phyloP scores from a whole-genome alignment of 345 rosid genomes.

The Citrus mangshanensis region DNA sequence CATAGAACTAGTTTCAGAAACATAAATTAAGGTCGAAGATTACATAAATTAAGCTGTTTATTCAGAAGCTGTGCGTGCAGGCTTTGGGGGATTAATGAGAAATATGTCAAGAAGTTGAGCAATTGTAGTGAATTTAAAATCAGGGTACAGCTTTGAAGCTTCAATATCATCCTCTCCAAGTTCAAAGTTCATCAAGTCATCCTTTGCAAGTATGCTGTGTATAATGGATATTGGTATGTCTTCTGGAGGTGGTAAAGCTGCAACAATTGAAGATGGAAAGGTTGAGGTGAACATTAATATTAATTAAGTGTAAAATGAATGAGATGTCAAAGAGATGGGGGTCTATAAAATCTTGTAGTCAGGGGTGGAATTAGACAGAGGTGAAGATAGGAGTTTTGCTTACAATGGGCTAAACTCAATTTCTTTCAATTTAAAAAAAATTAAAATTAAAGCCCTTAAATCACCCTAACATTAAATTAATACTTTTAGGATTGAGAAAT shows the following conservation, averaged over 20 bases:
- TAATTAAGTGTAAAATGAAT: too few species aligned
- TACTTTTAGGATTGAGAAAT: too few species aligned
- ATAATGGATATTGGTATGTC: slow-evolving; percentile 23
- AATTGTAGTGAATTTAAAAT: slow-evolving; percentile 1
- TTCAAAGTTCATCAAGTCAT: slow-evolving; percentile 16
- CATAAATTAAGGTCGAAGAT: too few species aligned
- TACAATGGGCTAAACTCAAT: neutral
- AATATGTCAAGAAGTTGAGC: slow-evolving; percentile 33
- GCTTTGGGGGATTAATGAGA: slow-evolving; percentile 15
- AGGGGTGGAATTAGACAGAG: too few species aligned
- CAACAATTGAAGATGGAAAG: neutral
- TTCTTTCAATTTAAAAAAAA: too few species aligned
- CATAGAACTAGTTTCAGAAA: too few species aligned
- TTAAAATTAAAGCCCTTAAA: too few species aligned
- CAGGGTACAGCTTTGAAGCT: slow-evolving; percentile 30
- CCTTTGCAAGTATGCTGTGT: slow-evolving; percentile 19
- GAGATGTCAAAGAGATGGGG: too few species aligned
- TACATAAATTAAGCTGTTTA: neutral
- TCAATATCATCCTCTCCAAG: slow-evolving; percentile 24
- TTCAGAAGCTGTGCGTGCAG: slow-evolving; percentile 14
- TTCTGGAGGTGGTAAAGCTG: slow-evolving; percentile 26
- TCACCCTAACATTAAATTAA: too few species aligned
- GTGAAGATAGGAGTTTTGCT: too few species aligned
- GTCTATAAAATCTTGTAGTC: too few species aligned
- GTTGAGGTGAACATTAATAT: too few species aligned